Percentiles rank a stretch among this genome's conserved stretches.
Conservation (phyloP, 495 filamentous ascomycete species). For the Astrothelium macrocarpum region DNA sequence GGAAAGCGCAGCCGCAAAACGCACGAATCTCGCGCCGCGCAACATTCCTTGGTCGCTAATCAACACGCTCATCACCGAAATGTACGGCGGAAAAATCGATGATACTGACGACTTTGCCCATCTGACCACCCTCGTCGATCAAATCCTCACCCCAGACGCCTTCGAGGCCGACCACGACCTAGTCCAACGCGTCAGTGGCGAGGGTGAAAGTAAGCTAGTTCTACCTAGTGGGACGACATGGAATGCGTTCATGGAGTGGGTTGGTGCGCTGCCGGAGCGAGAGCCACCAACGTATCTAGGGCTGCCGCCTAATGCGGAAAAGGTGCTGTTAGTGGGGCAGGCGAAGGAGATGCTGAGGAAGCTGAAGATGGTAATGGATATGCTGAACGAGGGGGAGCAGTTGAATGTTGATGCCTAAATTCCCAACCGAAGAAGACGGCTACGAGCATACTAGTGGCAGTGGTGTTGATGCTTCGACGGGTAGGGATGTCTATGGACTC, state of each 20-base stretch:
- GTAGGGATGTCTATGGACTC: not conserved
- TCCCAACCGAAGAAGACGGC: not conserved
- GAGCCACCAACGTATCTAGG: constrained; percentile 97
- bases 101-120: constrained; percentile 74
- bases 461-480: too few species aligned
- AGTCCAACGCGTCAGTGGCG: constrained; percentile 49
- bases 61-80: constrained; percentile 80
- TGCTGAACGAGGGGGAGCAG: constrained; percentile 91
- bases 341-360: constrained; percentile 79
- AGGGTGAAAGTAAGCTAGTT: constrained; percentile 53
- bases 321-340: constrained; percentile 82
- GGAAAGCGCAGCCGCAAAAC: constrained; percentile 64
- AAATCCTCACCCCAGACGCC: constrained; percentile 70
- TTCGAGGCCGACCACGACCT: constrained; percentile 89
- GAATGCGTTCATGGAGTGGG: constrained; percentile 84
- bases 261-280: constrained; percentile 81
- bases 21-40: constrained; percentile 82
- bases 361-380: constrained; percentile 66
- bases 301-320: constrained; percentile 92
- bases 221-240: constrained; percentile 73
- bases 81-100: constrained; percentile 97
- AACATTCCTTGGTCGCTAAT: constrained; percentile 98
- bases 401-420: constrained; percentile 57
- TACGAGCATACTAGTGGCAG: not conserved
- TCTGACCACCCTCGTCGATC: constrained; percentile 60